Base-by-base conservation (phyloP, 1,284 basidiomycete genomes). In the Marasmius oreades region DNA sequence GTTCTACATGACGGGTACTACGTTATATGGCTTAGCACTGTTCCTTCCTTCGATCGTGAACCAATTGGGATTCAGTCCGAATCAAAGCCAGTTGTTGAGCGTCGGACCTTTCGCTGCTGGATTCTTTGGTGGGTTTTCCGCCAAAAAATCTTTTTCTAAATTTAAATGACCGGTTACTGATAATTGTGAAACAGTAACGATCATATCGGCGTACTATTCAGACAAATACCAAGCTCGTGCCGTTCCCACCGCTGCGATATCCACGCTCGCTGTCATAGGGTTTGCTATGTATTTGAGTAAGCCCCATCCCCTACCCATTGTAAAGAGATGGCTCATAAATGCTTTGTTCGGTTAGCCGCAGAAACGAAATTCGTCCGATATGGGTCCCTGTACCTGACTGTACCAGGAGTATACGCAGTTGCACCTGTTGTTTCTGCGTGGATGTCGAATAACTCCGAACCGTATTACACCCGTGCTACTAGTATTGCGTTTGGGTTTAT, bases 1-100 rank as follows among this genome's bases (percentile, higher is more conserved):
- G 4, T 70, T 78, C 50, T 75, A 80, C 56, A 73, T 80, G 70
- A 68, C 73, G 57, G 79, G 79, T 16, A 75, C 75, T 10, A 70
- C 67, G 1, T 57, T 79, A 5, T 78, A 69, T 53, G 73, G 75
- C 28, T 64, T 80, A n/a, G 73, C 76, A 2, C 60, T 72, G 24
- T 75, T 75, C 59, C 57, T 70, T 22, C 76, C 76, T 3, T 76
- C 75, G 2, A 77, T 80, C 60, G 77, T 80, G 39, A 66, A 69
- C 14, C 70, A 71, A 20, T 64, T 79, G 16, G 77, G 77, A 0
- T 79, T 72, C 59, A 67, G 61, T 39, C 55, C 67, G 14, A 64
- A 62, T 11, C 56, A 60, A 28, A 66, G 69, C 10, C 71, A 73
- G 56, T 56, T 73, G 10, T 62, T 73, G 28, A 70, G 69, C 50